Conservation (phyloP, 2,329 filamentous ascomycete species). For the Lithohypha guttulata region DNA sequence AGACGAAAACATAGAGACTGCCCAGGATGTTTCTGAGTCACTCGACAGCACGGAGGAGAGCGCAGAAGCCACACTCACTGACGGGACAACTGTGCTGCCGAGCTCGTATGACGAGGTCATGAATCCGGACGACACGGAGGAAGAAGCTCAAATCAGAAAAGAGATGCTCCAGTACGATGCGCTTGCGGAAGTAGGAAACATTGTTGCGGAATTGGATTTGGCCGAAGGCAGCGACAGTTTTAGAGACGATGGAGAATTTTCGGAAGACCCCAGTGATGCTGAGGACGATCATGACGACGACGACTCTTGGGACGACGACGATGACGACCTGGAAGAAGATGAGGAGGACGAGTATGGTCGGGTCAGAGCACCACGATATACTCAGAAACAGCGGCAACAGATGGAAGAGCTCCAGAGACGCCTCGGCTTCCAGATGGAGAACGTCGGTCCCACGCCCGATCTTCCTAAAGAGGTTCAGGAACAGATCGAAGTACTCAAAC, state of each 20-base stretch:
- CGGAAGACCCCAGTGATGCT: constrained; percentile 26
- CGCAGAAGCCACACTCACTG: not conserved
- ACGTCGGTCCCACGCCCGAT: constrained; percentile 40
- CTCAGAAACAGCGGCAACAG: constrained; percentile 62
- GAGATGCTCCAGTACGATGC: constrained; percentile 81
- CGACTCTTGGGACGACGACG: constrained; percentile 31
- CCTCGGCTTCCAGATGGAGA: constrained; percentile 49
- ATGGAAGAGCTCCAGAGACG: constrained; percentile 80
- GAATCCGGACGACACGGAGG: constrained; percentile 55
- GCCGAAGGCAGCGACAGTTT: constrained; percentile 47
- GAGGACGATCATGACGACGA: constrained; percentile 17
- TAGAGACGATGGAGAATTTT: constrained; percentile 13
- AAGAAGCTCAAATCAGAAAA: constrained; percentile 68
- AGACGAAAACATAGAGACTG: not conserved
- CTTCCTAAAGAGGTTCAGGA: constrained; percentile 7
- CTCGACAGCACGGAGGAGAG: not conserved
- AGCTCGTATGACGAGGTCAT: no score
- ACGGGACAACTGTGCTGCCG: constrained; percentile 1
- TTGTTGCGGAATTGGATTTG: constrained; percentile 83
- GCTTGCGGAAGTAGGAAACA: constrained; percentile 74
- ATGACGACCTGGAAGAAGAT: constrained; percentile 41
- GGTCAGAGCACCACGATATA: constrained; percentile 55
- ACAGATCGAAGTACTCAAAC: not conserved
- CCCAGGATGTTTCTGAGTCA: not conserved
- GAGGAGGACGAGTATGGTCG: constrained; percentile 69